These are phyloP conservation scores for Aaosphaeria pasadenensis DNA, from an alignment of 2,329 filamentous ascomycete species.

Conservation along the genomic window DNA sequence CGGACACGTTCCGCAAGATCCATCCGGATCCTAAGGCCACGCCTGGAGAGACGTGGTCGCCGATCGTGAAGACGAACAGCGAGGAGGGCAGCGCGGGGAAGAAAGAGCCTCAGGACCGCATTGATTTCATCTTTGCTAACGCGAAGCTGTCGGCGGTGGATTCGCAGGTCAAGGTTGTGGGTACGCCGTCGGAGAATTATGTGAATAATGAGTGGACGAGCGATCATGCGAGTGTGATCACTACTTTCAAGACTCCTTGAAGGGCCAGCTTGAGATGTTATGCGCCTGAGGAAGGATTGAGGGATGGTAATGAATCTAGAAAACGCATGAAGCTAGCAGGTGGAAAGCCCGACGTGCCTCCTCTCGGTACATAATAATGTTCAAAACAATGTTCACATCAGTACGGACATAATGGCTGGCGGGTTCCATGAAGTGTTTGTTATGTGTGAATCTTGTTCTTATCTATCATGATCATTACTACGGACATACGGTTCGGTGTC, in stretches of 20 bases:
- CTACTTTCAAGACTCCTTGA: constrained; percentile 1
- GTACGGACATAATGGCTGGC: too few relatives aligned
- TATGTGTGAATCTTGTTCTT: too few relatives aligned
- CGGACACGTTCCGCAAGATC: constrained; percentile 4
- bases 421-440: too few relatives aligned
- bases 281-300: too few relatives aligned
- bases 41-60: constrained; percentile 5
- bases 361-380: too few relatives aligned
- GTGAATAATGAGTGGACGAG: constrained; percentile 9
- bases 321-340: too few relatives aligned
- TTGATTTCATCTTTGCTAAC: constrained; percentile 6
- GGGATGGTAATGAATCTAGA: too few relatives aligned
- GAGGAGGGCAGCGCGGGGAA: neutral
- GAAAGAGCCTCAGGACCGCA: constrained; percentile 6
- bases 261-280: neutral
- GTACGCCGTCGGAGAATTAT: constrained; percentile 2
- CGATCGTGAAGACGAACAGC: constrained; percentile 3
- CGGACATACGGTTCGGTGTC: too few relatives aligned
- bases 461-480: too few relatives aligned
- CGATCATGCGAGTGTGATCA: constrained; percentile 5
- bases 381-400: too few relatives aligned
- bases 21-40: constrained; percentile 1
- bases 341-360: too few relatives aligned
- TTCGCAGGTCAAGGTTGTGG: constrained; percentile 2
- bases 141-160: constrained; percentile 3